Base-by-base conservation (phyloP, 768 basidiomycete genomes). In the Leccinum subgranulosum region DNA sequence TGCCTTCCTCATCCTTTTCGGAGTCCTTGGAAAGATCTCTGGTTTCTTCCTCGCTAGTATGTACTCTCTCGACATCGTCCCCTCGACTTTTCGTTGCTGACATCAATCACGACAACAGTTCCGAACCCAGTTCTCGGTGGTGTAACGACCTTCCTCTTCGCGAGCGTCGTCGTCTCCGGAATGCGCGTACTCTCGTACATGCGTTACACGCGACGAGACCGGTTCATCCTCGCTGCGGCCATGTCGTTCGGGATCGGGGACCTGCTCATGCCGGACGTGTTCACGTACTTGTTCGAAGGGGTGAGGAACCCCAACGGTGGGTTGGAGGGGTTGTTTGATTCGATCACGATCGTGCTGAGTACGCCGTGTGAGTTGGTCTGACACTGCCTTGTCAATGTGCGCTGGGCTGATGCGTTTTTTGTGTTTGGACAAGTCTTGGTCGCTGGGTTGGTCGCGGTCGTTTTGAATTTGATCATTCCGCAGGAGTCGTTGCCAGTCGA, bases 91-190 rank as follows among this genome's bases (percentile, higher is more conserved):
- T 9, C 23, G 7, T 43, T 49, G 25, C 49, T 56, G 8, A 64
- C 11, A 15, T 36, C 17, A 17, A 17, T 15, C 15, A 10, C 12
- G 3, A 25, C 25, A 25, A 25, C 58, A 82, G 80, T 94, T 57
- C 92, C 92, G 2, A 85, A 88, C 64, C 77, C 90, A 0, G 90
- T 92, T 6, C 79, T 92, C 0, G 92, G 91, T 3, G 90, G 90
- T 3, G 90, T 92, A 4, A 94, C 91, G 12, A 92, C 90, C 3
- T 93, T 92, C 79, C 78, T 93, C 10, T 93, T 94, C 66, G 86
- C 88, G 0, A 84, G 79, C 43, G 90, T 93, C 28, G 79, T 81
- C 15, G 80, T 82, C 7, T 88, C 87, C 0, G 90, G 92, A 34
- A 53, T 88, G 28, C 82, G 87, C 23, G 88, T 93, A 3, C 76